Evolutionary conservation across 192 early-diverging fungal species (phyloP), one percentile per base, ranked within the genome.

Genomic region (Jimgerdemannia flammicorona): DNA sequence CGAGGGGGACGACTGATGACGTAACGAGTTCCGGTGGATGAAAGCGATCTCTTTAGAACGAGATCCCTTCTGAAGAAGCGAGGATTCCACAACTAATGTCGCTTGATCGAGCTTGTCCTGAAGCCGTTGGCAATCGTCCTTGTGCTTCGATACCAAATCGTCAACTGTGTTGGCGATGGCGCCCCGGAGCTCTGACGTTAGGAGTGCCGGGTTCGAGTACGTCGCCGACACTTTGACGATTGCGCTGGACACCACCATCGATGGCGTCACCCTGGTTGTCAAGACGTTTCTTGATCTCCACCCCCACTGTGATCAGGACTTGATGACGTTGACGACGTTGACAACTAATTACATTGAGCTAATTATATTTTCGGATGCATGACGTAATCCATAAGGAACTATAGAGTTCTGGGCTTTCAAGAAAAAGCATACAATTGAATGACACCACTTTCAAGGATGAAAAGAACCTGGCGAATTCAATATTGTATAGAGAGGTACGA

Each of bases 91-190:
- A 17, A 66, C 20, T 44, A 74, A 18, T n/a, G 65, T 74, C 42
- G 64, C 65, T 20, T 66, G 65, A 68, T 74, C 72, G 40, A 74
- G 72, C 72, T 69, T 74, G 14, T 49, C 72, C 66, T 74, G 67
- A 18, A 74, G 72, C 11, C 19, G 64, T 18, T 67, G 39, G 44
- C 65, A 74, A 40, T 74, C 65, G 44, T 17, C 67, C 67, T 74
- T 70, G 29, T 66, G 65, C 40, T 39, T 74, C 19, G 11, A 41
- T 20, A 74, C 72, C 19, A 74, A 10, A 44, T 68, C 72, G 18
- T 74, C 72, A 41, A 74, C 66, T 4, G 72, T 68, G n/a, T 68
- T 74, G 4, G 43, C 6, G 10, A 74, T 41, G 40, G 39, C 65
- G 11, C 41, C 72, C 67, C 40, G 65, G 64, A 74, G 29, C 66